phyloP scores from a whole-genome alignment of 192 early-diverging fungal species.

The Backusella psychrophila region DNA sequence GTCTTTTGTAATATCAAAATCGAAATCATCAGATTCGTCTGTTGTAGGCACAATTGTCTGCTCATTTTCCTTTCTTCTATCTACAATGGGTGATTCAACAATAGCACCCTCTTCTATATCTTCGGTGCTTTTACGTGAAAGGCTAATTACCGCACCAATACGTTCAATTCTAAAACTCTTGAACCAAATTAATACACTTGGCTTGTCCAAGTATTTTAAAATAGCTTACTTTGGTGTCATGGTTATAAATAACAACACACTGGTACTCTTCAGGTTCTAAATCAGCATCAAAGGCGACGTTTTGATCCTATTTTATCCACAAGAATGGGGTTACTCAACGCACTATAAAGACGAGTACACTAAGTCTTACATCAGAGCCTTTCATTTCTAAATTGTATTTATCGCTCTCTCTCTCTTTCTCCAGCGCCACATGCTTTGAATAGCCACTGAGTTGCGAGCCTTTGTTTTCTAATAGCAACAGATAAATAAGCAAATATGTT shows the following conservation, averaged over 20 bases:
- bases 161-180: conserved; percentile 11
- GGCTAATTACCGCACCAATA: not conserved
- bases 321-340: not conserved
- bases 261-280: conserved; percentile 2
- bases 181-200: not conserved
- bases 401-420: conserved; percentile 1
- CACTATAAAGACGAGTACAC: not conserved
- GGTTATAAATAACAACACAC: conserved; percentile 9
- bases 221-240: not conserved
- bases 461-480: conserved; percentile 1
- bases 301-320: not conserved
- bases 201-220: no score
- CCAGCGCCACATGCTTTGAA: not conserved
- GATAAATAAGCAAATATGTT: not conserved
- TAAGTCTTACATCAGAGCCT: not conserved
- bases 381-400: conserved; percentile 12
- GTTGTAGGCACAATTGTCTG: not conserved
- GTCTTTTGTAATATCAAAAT: not conserved
- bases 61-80: not conserved
- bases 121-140: conserved; percentile 38
- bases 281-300: conserved; percentile 4
- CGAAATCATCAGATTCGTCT: not conserved
- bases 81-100: not conserved
- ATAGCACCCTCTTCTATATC: not conserved
- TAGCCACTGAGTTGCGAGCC: not conserved